Evolutionary conservation across 306 rosid genomes (phyloP).

Genomic region (Rosa persica): DNA sequence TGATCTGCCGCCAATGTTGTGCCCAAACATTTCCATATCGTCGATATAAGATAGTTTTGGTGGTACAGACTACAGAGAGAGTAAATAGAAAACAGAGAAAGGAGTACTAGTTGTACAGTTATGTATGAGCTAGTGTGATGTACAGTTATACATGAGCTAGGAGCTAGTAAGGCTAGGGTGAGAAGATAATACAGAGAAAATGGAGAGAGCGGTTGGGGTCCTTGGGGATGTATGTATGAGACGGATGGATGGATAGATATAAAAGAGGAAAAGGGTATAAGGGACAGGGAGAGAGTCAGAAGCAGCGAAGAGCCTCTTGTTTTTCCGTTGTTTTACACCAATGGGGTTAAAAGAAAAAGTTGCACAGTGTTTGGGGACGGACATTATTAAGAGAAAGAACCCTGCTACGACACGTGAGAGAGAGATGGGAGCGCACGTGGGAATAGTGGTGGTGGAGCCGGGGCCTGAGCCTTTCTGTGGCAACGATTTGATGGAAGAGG

Average conservation of each 20-base stretch:
- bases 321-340: conserved; percentile 26
- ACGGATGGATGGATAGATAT: not conserved
- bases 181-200: not conserved
- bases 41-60: not conserved
- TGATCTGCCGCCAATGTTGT: conserved; percentile 14
- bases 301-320: conserved; percentile 23
- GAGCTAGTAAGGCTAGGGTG: not conserved
- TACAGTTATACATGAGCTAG: not conserved
- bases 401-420: conserved; percentile 34
- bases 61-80: not conserved
- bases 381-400: not conserved
- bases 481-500: conserved; percentile 24
- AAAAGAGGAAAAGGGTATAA: conserved; percentile 2
- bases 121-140: no score
- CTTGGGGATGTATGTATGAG: not conserved
- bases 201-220: not conserved
- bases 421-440: conserved; percentile 34
- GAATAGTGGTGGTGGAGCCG: conserved; percentile 20
- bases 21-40: conserved; percentile 61
- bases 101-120: not conserved
- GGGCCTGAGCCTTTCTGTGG: not conserved
- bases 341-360: conserved; percentile 37
- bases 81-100: not conserved
- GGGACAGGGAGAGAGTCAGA: not conserved
- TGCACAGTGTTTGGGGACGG: conserved; percentile 21